A percentile compares a stretch with the other conserved stretches of the same genome.
phyloP scores from a whole-genome alignment of 2,329 filamentous ascomycete species.

The Ophioceras dolichostomum region DNA sequence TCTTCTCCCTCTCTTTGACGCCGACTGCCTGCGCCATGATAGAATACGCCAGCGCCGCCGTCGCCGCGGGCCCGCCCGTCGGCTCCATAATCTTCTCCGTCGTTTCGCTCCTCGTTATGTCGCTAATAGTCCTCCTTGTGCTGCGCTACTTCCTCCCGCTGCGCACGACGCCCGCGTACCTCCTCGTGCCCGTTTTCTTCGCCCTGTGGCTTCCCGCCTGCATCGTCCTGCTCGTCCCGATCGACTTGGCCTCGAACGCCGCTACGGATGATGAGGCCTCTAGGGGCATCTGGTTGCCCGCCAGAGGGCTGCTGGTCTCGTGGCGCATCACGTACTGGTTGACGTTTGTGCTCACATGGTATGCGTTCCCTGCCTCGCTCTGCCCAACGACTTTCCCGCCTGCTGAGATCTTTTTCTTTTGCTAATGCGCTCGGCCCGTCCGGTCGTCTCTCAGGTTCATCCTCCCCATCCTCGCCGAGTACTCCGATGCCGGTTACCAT shows the following conservation, averaged over 20 bases:
- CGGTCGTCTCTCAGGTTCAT: slow-evolving; percentile 51
- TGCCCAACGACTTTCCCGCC: slow-evolving; percentile 3
- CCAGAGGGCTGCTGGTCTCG: slow-evolving; percentile 65
- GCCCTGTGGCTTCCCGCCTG: slow-evolving; percentile 87
- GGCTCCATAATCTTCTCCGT: slow-evolving; percentile 71
- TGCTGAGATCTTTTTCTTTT: background rate
- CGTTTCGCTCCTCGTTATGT: slow-evolving; percentile 61
- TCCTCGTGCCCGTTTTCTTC: slow-evolving; percentile 87
- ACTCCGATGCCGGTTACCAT: slow-evolving; percentile 85
- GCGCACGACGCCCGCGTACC: slow-evolving; percentile 79
- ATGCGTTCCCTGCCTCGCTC: slow-evolving; percentile 14
- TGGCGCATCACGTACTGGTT: slow-evolving; percentile 98
- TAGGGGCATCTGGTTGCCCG: slow-evolving; percentile 78
- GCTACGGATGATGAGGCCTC: slow-evolving; percentile 56
- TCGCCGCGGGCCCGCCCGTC: slow-evolving; percentile 39
- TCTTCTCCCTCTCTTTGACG: no score
- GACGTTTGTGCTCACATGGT: slow-evolving; percentile 92
- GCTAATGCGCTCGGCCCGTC: background rate
- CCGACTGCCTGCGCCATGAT: slow-evolving; percentile 8
- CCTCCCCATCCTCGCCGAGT: slow-evolving; percentile 85
- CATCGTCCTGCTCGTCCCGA: slow-evolving; percentile 84
- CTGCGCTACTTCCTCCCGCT: slow-evolving; percentile 84
- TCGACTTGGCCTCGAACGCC: slow-evolving; percentile 84
- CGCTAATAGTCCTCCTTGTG: slow-evolving; percentile 66
- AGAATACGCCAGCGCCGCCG: slow-evolving; percentile 6